Evolutionary conservation across 192 early-diverging fungal genomes (phyloP).

Genomic region (Coemansia sp.): DNA sequence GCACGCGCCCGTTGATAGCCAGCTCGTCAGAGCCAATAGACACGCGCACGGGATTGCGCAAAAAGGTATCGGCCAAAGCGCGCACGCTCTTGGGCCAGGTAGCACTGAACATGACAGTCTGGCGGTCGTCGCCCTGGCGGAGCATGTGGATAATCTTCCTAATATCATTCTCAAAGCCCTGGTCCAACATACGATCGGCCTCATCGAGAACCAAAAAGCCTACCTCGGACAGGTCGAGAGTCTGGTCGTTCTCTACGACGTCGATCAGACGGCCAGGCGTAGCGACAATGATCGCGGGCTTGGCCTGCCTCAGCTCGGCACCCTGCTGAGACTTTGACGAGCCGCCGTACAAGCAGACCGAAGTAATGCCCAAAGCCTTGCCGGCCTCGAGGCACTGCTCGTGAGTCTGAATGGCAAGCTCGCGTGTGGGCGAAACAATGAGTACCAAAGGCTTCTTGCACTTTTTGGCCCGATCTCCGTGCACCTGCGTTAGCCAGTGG

Average conservation of each 20-base stretch:
- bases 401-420: slow-evolving; percentile 91
- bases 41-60: slow-evolving; percentile 74
- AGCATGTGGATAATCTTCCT: slow-evolving; percentile 78
- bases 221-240: slow-evolving; percentile 75
- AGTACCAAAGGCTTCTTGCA: slow-evolving; percentile 75
- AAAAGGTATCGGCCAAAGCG: slow-evolving; percentile 80
- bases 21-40: slow-evolving; percentile 89
- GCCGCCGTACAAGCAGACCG: slow-evolving; percentile 89
- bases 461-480: slow-evolving; percentile 61
- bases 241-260: slow-evolving; percentile 76
- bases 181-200: slow-evolving; percentile 97
- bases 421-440: slow-evolving; percentile 93
- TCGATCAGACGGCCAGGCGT: slow-evolving; percentile 97
- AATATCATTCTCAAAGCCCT: slow-evolving; percentile 90
- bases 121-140: slow-evolving; percentile 69
- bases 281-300: slow-evolving; percentile 76
- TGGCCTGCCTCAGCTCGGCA: slow-evolving; percentile 52
- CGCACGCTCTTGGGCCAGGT: slow-evolving; percentile 93
- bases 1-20: slow-evolving; percentile 79
- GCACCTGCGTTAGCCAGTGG: slow-evolving; percentile 73
- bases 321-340: slow-evolving; percentile 77
- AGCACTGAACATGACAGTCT: slow-evolving; percentile 95
- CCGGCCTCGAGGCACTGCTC: slow-evolving; percentile 82
- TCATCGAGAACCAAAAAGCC: slow-evolving; percentile 93
- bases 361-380: slow-evolving; percentile 62